These are phyloP conservation scores for Russula ochroleuca DNA, from an alignment of 768 basidiomycete genomes.

Conservation along the genomic window DNA sequence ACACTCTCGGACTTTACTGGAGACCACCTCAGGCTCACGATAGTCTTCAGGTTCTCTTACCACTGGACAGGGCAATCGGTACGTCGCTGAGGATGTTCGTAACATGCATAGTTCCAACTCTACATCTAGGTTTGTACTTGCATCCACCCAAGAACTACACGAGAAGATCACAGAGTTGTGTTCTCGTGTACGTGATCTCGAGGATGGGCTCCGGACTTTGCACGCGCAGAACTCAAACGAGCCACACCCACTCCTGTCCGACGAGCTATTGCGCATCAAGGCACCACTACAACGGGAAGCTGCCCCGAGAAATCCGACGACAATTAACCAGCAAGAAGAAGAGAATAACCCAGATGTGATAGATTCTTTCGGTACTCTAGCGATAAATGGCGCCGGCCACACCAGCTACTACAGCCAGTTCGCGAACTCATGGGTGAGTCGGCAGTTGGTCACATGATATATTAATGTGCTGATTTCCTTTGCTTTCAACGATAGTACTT, in stretches of 20 bases:
- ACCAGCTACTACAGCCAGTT: constrained; percentile 74
- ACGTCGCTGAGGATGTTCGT: constrained; percentile 25
- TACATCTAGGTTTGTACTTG: constrained; percentile 63
- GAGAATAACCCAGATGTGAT: constrained; percentile 70
- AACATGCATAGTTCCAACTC: constrained; percentile 11
- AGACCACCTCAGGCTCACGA: constrained; percentile 6
- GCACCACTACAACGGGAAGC: constrained; percentile 68
- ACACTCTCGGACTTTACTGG: constrained; percentile 8
- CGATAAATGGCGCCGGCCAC: constrained; percentile 64
- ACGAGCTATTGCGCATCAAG: constrained; percentile 71
- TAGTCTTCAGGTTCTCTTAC: constrained; percentile 60
- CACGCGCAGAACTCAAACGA: constrained; percentile 57
- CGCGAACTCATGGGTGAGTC: constrained; percentile 70
- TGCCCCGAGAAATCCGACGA: constrained; percentile 30
- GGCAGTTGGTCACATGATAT: neutral
- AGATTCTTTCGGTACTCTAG: constrained; percentile 77
- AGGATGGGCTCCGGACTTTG: constrained; percentile 60
- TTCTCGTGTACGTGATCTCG: constrained; percentile 69
- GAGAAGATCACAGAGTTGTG: constrained; percentile 76
- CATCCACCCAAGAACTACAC: constrained; percentile 75
- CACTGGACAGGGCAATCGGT: constrained; percentile 81
- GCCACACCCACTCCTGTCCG: constrained; percentile 60
- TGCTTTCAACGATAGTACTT: constrained; percentile 50
- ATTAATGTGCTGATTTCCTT: constrained; percentile 22
- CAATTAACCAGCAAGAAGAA: constrained; percentile 44